Base-by-base conservation (phyloP, 163 green algal genomes). In the Prototheca cutis region DNA sequence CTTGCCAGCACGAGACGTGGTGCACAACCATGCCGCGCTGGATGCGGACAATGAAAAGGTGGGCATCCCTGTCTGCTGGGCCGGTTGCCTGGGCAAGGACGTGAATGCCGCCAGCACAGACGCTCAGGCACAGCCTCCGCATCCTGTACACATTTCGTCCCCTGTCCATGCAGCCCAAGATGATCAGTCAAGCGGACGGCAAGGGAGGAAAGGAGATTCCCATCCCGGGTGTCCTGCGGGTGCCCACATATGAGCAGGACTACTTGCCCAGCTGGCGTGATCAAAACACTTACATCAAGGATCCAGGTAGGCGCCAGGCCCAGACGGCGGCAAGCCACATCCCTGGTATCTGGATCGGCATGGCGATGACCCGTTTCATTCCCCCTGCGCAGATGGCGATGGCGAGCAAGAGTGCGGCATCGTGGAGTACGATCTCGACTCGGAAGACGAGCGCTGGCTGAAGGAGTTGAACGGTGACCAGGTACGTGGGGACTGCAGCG, bases 201-300 rank as follows among this genome's bases (percentile, higher is more conserved):
- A 83, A 79, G 58, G 66, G 66, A 6, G 68, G 56, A 30, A 80
- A 77, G 53, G 82, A 95, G 47, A 95, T 95, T 55, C 87, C 87
- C 6, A 90, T 83, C 15, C 88, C 86, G 0, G 66, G 74, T 6
- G 79, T 90, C 13, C 61, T 66, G 6, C 54, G 67, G 2, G 80
- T 98, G 2, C 61, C 80, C 0, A 83, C 76, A 0, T 96, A 97
- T 63, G 77, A 81, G 31, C 66, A 71, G 15, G 90, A 97, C 59
- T 98, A 98, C 73, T 65, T 90, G 59, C 83, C 88, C 3, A 70
- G 77, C 4, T 90, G 83, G 59, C 67, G 80, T 49, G 77, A 80
- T 51, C 70, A 76, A 48, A 63, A 80, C 48, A 82, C 79, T 1
- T 89, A 94, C 69, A 75, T 95, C 32, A 71, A 76, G 7, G 75